Percentiles rank a stretch among this genome's conserved stretches.
Conservation (phyloP, 208 protist genomes). For the Leptomonas pyrrhocoris region DNA sequence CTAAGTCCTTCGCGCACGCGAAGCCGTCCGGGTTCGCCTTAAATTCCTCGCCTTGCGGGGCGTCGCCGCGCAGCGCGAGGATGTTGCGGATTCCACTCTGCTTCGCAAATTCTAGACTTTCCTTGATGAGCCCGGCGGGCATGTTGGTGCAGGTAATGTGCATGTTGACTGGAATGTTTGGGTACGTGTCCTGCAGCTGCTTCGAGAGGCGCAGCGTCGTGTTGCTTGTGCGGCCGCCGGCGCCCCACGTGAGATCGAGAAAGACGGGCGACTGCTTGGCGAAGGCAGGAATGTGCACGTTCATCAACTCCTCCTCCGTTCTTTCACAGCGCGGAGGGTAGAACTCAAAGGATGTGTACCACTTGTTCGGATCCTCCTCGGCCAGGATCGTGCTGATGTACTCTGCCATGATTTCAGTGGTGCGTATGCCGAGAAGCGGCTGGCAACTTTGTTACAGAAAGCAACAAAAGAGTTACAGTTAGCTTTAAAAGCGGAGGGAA, state of each 20-base stretch:
- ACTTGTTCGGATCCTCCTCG: constrained; percentile 42
- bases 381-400: constrained; percentile 37
- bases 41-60: constrained; percentile 66
- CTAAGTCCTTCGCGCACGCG: constrained; percentile 93
- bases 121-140: constrained; percentile 66
- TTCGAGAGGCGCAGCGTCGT: constrained; percentile 80
- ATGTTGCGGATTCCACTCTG: constrained; percentile 95
- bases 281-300: constrained; percentile 84
- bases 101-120: constrained; percentile 83
- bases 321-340: constrained; percentile 95
- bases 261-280: constrained; percentile 85
- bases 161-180: constrained; percentile 69
- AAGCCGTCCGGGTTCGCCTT: constrained; percentile 76
- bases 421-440: too few species aligned
- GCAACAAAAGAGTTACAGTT: too few species aligned
- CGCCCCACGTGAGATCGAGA: constrained; percentile 97
- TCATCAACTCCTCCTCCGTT: constrained; percentile 82
- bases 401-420: constrained; percentile 20
- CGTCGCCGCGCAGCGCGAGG: constrained; percentile 94
- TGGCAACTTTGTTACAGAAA: background rate
- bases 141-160: constrained; percentile 97
- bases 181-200: constrained; percentile 89
- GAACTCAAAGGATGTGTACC: constrained; percentile 95
- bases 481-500: background rate
- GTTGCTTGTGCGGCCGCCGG: constrained; percentile 87